Conservation (phyloP, 1,284 basidiomycete genomes). For the Trichosporon ovoides region DNA sequence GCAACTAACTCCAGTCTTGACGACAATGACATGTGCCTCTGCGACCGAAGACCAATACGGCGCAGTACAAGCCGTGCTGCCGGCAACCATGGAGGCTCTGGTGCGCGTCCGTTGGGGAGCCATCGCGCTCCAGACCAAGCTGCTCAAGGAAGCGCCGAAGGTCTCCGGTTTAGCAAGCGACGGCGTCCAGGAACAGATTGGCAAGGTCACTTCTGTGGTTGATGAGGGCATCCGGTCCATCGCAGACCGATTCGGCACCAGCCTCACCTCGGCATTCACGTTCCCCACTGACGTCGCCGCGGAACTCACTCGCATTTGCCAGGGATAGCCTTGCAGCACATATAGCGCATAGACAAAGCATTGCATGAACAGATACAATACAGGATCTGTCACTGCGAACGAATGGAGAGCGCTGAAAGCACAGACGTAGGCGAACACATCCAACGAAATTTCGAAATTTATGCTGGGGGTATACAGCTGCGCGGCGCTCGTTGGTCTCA, state of each 20-base stretch:
- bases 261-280: slow-evolving; percentile 33
- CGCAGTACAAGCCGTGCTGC: slow-evolving; percentile 39
- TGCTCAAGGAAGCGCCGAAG: slow-evolving; percentile 18
- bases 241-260: slow-evolving; percentile 32
- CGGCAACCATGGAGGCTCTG: slow-evolving; percentile 41
- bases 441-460: too few species aligned
- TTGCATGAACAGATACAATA: slow-evolving; percentile 2
- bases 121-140: slow-evolving; percentile 22
- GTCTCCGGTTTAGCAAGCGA: slow-evolving; percentile 15
- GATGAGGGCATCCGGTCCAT: slow-evolving; percentile 31
- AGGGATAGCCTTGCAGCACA: neutral
- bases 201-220: slow-evolving; percentile 15
- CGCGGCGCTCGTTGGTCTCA: too few species aligned
- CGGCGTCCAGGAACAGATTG: slow-evolving; percentile 8
- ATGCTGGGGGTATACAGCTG: too few species aligned
- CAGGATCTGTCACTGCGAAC: too few species aligned
- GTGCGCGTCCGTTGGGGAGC: slow-evolving; percentile 32
- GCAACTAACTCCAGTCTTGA: slow-evolving; percentile 27
- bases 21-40: slow-evolving; percentile 33
- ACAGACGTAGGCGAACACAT: too few species aligned
- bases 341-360: slow-evolving; percentile 6
- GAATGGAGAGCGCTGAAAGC: too few species aligned
- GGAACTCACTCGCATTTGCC: slow-evolving; percentile 34
- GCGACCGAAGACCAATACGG: slow-evolving; percentile 43
- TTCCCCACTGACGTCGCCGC: slow-evolving; percentile 34